These are phyloP conservation scores for Larix kaempferi DNA, from an alignment of 75 land plant genomes.

Conservation along the genomic window DNA sequence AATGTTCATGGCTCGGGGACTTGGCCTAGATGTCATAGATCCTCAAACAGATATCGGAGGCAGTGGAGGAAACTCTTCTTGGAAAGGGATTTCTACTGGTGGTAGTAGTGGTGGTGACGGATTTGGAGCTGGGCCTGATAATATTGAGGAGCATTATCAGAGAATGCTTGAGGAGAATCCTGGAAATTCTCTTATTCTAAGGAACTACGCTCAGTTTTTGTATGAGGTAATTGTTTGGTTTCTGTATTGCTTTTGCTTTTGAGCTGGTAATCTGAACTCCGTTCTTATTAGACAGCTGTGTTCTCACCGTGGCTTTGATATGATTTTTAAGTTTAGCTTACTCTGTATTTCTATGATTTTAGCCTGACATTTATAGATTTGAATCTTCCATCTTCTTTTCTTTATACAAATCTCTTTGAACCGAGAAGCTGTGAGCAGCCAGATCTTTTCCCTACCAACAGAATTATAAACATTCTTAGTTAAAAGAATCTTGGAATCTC, in stretches of 20 bases:
- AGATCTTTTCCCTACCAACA: neutral
- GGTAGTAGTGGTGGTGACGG: constrained; percentile 19
- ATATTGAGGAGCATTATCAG: constrained; percentile 40
- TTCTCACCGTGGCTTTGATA: neutral
- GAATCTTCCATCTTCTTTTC: neutral
- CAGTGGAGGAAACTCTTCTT: constrained; percentile 4
- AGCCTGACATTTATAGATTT: neutral
- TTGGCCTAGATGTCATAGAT: constrained; percentile 20
- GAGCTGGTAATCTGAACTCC: too few relatives aligned
- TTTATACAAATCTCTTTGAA: neutral
- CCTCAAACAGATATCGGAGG: constrained; percentile 1
- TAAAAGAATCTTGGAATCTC: constrained; percentile 32
- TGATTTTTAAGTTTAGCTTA: neutral
- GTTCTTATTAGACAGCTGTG: too few relatives aligned
- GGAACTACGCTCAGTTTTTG: constrained; percentile 63
- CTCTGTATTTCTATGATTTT: neutral
- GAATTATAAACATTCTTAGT: neutral
- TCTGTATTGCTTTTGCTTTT: neutral
- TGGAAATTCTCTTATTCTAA: constrained; percentile 33
- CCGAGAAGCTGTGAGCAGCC: neutral
- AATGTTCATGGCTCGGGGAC: constrained; percentile 38
- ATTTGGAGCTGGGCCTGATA: constrained; percentile 12
- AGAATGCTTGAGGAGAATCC: constrained; percentile 55
- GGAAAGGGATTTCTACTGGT: neutral
- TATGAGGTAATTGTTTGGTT: constrained; percentile 28